Base-by-base conservation (phyloP, 2,329 filamentous ascomycete species). In the Penicillium sp. region DNA sequence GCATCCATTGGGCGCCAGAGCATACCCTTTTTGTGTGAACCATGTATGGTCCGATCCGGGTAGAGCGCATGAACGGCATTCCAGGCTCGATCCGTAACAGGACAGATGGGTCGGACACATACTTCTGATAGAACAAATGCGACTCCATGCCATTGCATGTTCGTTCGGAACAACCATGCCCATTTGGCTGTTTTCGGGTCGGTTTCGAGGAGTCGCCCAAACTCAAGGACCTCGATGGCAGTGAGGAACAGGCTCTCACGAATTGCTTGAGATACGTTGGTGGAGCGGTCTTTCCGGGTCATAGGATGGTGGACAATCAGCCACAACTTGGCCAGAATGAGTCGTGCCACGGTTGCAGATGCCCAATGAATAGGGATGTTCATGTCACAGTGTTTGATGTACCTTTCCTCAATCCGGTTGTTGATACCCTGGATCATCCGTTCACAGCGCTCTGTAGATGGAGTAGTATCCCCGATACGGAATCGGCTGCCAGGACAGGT, bases 281-380 rank as follows among this genome's bases (percentile, higher is more conserved):
- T 73, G n/a, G 80, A 80, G 26, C 85, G 61, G 37, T 71, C 82
- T 33, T 82, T 80, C 51, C 86, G 83, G 31, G 89, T 85, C 66
- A 88, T 82, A 0, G 90, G 89, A 64, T 93, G 87, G 66, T 93
- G 90, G 2, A 91, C 82, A 58, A 92, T 82, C 35, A 95, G 80
- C 77, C 87, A 90, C 79, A 92, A 86, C 73, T 92, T 93, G 52
- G 87, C 86, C 75, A 92, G 84, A 60, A 93, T 86, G 31, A 93
- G 79, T 10, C 89, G 84, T 3, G 85, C 82, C 24, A 90, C 80
- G 27, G 88, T 89, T 4, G 85, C 86, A 8, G 84, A 84, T 26
- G 89, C 83, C 86, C 88, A 90, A 60, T 86, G 86, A 1, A 90
- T 75, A 0, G 83, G 79, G 46, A 83, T 72, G 19, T 60, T 75